Evolutionary conservation across 176 grass and related monocot genomes (phyloP).

Genomic region (Ampelocalamus luodianensis): DNA sequence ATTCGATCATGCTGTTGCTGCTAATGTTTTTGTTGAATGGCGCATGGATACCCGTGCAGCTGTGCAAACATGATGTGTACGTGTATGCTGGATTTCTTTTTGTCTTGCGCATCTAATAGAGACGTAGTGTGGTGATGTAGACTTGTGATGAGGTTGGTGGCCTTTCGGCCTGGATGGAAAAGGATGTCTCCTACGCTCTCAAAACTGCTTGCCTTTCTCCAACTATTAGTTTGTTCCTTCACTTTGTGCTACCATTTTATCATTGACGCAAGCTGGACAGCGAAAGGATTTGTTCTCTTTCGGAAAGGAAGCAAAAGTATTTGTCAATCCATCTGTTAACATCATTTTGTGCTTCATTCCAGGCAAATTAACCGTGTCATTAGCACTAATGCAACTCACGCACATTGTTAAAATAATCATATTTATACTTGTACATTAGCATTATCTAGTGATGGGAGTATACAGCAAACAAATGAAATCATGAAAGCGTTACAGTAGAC

Average conservation of each 20-base stretch:
- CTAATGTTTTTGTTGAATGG: not conserved
- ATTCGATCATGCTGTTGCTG: not conserved
- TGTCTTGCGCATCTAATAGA: not conserved
- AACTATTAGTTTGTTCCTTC: not conserved
- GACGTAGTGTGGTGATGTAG: not conserved
- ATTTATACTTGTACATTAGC: not conserved
- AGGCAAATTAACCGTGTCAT: not conserved
- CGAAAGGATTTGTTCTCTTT: not conserved
- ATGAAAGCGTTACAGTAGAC: not conserved
- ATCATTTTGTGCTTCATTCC: not conserved
- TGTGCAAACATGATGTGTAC: not conserved
- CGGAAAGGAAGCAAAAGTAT: not conserved
- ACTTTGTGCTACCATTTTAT: not conserved
- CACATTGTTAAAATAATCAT: not conserved
- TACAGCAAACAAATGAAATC: not conserved
- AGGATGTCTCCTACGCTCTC: not conserved
- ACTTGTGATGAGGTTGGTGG: conserved; percentile 25
- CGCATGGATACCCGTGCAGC: not conserved
- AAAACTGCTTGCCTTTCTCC: conserved; percentile 15
- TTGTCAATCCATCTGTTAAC: not conserved
- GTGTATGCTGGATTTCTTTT: not conserved
- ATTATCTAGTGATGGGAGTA: not conserved
- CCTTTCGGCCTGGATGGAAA: conserved; percentile 39
- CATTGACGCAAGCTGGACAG: not conserved
- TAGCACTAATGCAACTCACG: not conserved